Base-by-base conservation (phyloP, 1,139 yeast genomes). In the Kodamaea fungicola region DNA sequence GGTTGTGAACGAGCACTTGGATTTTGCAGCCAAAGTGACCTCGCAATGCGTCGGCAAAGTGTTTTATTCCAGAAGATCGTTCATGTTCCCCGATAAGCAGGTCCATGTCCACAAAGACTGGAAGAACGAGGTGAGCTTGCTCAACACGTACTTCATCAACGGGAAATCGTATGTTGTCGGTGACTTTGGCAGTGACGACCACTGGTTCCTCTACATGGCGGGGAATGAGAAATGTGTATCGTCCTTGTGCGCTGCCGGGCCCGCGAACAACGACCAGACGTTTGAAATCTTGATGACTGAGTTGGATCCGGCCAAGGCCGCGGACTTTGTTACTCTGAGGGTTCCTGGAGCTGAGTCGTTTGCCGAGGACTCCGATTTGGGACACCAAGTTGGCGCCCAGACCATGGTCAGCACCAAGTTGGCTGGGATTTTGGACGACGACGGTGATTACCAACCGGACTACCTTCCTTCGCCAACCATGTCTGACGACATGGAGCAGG, bases 221-320 rank as follows among this genome's bases (percentile, higher is more conserved):
- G 80, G 80, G 37, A 37, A 43, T 37, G 30, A 29, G 6, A 27
- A 10, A 4, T 10, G 33, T 8, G 13, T 8, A 3, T 27, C 29
- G 16, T 22, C 4, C 19, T 26, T 4, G 30, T 25, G n/a, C 23
- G 32, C 38, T 32, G n/a, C 26, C 12, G 16, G 26, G 16, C 32
- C 35, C 51, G 53, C 36, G 56, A 61, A 19, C 10, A 19, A 35
- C 12, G 96, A 87, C 59, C 89, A 85, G 57, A 89, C 96, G 2
- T 72, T 92, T 54, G 97, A 92, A 62, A 71, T 92, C 36, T 71
- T 92, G 58, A 92, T 92, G 98, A 88, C 97, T 2, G 92, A 84
- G 38, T 68, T 92, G 50, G 75, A 80, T 42, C 78, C 76, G 1
- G 63, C 57, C 3, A 69, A 71, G 44, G 81, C 95, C 3, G 63